Base-by-base conservation (phyloP, 495 filamentous ascomycete species). In the Penicillium silybi region DNA sequence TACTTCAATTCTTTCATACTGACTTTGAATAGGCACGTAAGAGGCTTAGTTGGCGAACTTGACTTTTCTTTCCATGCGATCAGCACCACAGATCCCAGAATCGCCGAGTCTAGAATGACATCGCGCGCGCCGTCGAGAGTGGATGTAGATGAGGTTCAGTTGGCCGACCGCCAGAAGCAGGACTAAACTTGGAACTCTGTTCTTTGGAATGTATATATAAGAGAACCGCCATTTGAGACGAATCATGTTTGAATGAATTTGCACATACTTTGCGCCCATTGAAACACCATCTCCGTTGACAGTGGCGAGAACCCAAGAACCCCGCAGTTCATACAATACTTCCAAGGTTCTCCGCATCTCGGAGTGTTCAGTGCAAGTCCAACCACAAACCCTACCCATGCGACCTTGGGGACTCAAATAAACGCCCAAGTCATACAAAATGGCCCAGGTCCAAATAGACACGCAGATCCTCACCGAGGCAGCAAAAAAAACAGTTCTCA, bases 31-130 rank as follows among this genome's bases (percentile, higher is more conserved):
- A 82, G 79, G 22, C 76, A 76, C 34, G 85, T 92, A 1, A 87
- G 80, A 56, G 75, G 74, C 16, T 64, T 95, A 22, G 89, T 93
- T 4, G 89, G 89, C 3, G 88, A 90, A 49, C 77, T 92, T 15
- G 89, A 92, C 62, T 93, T 95, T 57, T 84, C 85, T 15, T 90
- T 89, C 58, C 80, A 84, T 53, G 70, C 76, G 6, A 64, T 79
- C 3, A 77, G 68, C 37, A 73, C 70, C 0, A 57, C 58, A 5
- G 67, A 72, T 34, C 45, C 60, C 1, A 46, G 52, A 1, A 65
- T 67, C 32, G 59, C 65, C 6, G 60, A 63, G 7, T 73, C 70
- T 0, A 64, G 62, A 40, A 57, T 61, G 54, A 53, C 63, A 3
- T 65, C 63, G 18, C 50, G 54, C 32, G 57, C 54, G 1, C 68